Evolutionary conservation across 2,329 filamentous ascomycete species (phyloP).

Genomic region (Fusarium austroafricanum): DNA sequence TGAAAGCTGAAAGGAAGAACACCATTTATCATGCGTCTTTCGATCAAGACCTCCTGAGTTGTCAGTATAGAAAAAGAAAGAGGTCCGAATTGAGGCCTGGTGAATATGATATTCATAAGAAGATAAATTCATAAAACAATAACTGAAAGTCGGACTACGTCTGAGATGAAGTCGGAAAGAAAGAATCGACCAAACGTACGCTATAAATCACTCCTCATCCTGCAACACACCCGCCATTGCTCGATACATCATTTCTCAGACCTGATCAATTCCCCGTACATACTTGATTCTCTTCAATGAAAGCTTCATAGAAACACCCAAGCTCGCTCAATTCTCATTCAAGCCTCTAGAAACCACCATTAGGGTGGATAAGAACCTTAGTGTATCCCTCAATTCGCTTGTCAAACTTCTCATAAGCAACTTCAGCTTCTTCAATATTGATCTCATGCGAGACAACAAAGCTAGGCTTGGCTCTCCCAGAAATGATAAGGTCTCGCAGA

Average conservation of each 20-base stretch:
- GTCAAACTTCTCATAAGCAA: conserved; percentile 74
- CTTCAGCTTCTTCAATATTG: conserved; percentile 68
- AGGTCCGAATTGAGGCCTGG: not conserved
- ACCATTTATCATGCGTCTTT: not conserved
- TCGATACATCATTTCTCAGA: not conserved
- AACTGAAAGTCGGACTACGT: not conserved
- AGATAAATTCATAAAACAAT: not conserved
- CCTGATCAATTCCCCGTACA: not conserved
- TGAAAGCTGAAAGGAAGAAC: not conserved
- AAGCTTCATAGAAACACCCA: not conserved
- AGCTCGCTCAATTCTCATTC: not conserved
- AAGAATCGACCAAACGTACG: not conserved
- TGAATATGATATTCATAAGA: not conserved
- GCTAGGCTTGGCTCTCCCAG: conserved; percentile 72
- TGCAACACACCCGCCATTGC: not conserved
- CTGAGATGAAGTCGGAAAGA: not conserved
- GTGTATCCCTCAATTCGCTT: conserved; percentile 74
- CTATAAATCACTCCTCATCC: not conserved
- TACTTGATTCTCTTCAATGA: too few relatives aligned
- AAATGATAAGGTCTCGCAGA: conserved; percentile 72
- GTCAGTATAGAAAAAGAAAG: not conserved
- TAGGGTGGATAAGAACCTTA: conserved; percentile 75
- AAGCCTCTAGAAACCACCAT: conserved; percentile 56
- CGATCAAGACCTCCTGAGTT: not conserved
- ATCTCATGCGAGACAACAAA: conserved; percentile 76